Evolutionary conservation across 176 grass and related monocot genomes (phyloP).

Genomic region (Bothriochloa decipiens): DNA sequence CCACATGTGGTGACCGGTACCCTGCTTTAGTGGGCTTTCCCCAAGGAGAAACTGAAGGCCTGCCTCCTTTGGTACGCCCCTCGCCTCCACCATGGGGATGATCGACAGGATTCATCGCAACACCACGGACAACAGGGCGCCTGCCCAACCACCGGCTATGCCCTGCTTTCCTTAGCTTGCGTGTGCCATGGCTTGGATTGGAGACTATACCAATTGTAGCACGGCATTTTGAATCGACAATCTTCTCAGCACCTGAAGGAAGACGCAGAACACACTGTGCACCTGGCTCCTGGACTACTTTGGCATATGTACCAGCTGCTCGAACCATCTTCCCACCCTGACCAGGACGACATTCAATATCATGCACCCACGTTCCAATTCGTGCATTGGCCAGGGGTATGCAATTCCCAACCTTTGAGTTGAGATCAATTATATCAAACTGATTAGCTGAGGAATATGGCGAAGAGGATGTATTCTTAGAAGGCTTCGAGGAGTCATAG

Average conservation of each 20-base stretch:
- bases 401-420: constrained; percentile 19
- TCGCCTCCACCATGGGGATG: constrained; percentile 25
- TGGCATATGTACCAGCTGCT: constrained; percentile 26
- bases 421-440: constrained; percentile 20
- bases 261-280: constrained; percentile 4
- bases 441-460: constrained; percentile 8
- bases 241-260: constrained; percentile 27
- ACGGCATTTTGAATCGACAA: constrained; percentile 16
- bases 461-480: background rate
- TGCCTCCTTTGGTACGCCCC: constrained; percentile 17
- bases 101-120: constrained; percentile 31
- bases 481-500: constrained; percentile 3
- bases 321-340: constrained; percentile 30
- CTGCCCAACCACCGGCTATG: constrained; percentile 20
- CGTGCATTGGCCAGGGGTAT: constrained; percentile 12
- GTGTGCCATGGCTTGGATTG: constrained; percentile 6
- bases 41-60: constrained; percentile 26
- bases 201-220: constrained; percentile 20
- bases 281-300: constrained; percentile 25
- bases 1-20: constrained; percentile 8
- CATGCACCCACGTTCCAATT: constrained; percentile 16
- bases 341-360: constrained; percentile 7
- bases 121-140: constrained; percentile 14
- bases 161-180: constrained; percentile 15
- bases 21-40: constrained; percentile 21